A percentile compares a stretch with the other conserved stretches of the same genome.
phyloP scores from a whole-genome alignment of 495 filamentous ascomycete species.

The Bacidia rubella region DNA sequence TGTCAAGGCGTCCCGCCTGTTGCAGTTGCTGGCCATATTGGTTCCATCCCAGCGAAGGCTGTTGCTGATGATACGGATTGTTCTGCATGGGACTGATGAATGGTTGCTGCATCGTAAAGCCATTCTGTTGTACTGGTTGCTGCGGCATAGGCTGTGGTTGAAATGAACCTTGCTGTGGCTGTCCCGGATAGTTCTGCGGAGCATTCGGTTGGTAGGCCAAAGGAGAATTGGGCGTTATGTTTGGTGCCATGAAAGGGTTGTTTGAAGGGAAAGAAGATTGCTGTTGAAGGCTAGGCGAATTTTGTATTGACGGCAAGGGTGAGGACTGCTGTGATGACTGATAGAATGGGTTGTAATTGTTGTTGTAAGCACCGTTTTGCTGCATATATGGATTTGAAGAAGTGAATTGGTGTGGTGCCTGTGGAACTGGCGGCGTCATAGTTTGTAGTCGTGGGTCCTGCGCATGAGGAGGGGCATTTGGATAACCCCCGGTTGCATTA shows the following conservation, averaged over 20 bases:
- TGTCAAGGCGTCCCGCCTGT: slow-evolving; percentile 46
- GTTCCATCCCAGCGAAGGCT: slow-evolving; percentile 19
- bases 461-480: slow-evolving; percentile 36
- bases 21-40: slow-evolving; percentile 29
- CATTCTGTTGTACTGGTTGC: slow-evolving; percentile 21
- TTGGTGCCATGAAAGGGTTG: slow-evolving; percentile 16
- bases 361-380: slow-evolving; percentile 29
- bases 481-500: slow-evolving; percentile 68
- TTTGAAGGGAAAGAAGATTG: slow-evolving; percentile 5
- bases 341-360: slow-evolving; percentile 56
- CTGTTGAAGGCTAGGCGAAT: slow-evolving; percentile 20
- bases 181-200: slow-evolving; percentile 26
- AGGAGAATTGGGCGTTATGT: slow-evolving; percentile 44
- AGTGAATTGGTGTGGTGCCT: slow-evolving; percentile 40
- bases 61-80: slow-evolving; percentile 17
- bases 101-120: slow-evolving; percentile 21
- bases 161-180: slow-evolving; percentile 26
- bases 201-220: slow-evolving; percentile 17
- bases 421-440: slow-evolving; percentile 47
- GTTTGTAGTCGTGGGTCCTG: slow-evolving; percentile 37
- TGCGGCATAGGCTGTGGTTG: slow-evolving; percentile 20
- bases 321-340: slow-evolving; percentile 28
- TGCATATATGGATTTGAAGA: slow-evolving; percentile 29
- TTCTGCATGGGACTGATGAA: slow-evolving; percentile 21
- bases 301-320: slow-evolving; percentile 3